phyloP scores from a whole-genome alignment of 1,284 basidiomycete genomes.

The Rhizoctonia solani region DNA sequence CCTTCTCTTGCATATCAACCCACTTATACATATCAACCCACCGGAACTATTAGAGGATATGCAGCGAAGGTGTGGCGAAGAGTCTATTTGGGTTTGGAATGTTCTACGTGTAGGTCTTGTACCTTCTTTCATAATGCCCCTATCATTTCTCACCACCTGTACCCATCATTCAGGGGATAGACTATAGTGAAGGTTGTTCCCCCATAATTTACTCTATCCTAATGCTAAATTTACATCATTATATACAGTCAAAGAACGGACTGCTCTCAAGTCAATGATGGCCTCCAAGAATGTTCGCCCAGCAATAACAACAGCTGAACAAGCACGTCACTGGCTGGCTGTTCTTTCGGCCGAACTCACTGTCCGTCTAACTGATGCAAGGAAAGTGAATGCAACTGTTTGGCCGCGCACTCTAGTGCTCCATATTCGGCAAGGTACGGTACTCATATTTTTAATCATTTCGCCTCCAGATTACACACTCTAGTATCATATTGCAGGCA shows the following conservation, averaged over 20 bases:
- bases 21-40: background rate
- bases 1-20: background rate
- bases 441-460: background rate
- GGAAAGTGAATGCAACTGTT: constrained; percentile 70
- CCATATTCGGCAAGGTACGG: constrained; percentile 68
- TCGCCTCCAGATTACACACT: background rate
- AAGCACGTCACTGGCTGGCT: constrained; percentile 88
- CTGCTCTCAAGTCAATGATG: constrained; percentile 86
- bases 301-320: constrained; percentile 68
- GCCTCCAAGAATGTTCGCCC: constrained; percentile 89
- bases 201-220: constrained; percentile 18
- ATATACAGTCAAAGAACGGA: constrained; percentile 81
- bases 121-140: constrained; percentile 55
- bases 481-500: constrained; percentile 53
- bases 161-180: constrained; percentile 71
- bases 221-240: background rate
- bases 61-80: constrained; percentile 81
- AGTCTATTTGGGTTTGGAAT: constrained; percentile 91
- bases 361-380: constrained; percentile 80
- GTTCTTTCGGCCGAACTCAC: constrained; percentile 90
- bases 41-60: constrained; percentile 64
- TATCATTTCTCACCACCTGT: background rate
- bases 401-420: constrained; percentile 94
- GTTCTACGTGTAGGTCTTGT: constrained; percentile 51
- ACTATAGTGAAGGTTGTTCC: constrained; percentile 78